Evolutionary conservation across 2,329 filamentous ascomycete genomes (phyloP).

Genomic region (Aspergillus sp.): DNA sequence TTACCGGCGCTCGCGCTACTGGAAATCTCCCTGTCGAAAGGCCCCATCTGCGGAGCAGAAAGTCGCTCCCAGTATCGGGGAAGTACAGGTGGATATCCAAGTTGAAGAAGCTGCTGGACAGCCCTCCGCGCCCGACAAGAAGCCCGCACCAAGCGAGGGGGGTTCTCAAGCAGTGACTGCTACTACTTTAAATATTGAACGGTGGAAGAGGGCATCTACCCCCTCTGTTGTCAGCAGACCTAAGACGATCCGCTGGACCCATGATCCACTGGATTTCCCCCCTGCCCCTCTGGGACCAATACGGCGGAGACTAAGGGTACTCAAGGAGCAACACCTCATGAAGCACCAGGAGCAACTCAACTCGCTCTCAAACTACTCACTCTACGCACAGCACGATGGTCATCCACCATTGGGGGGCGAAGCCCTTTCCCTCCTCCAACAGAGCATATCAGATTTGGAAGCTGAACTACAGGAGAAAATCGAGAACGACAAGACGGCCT

Average conservation of each 20-base stretch:
- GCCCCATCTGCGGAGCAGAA: background rate
- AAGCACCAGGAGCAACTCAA: background rate
- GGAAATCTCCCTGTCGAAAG: background rate
- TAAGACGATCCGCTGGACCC: background rate
- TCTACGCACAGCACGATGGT: background rate
- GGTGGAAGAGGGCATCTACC: conserved; percentile 3
- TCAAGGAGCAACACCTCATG: background rate
- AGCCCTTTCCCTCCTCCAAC: background rate
- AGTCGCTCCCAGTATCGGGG: background rate
- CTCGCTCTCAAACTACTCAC: background rate
- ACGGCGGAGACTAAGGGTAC: background rate
- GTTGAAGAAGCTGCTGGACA: no score
- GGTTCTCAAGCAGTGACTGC: background rate
- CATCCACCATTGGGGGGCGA: background rate
- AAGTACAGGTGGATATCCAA: background rate
- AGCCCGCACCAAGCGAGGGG: no score
- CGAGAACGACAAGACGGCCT: background rate
- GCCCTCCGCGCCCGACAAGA: no score
- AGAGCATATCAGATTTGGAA: background rate
- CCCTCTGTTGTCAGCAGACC: conserved; percentile 4
- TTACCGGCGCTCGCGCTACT: conserved; percentile 6
- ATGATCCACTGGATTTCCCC: conserved; percentile 3
- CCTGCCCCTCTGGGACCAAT: background rate
- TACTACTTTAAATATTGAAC: conserved; percentile 3
- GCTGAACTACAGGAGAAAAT: background rate